Evolutionary conservation across 495 filamentous ascomycete species (phyloP).

Genomic region (Astrothelium subdiscretum): DNA sequence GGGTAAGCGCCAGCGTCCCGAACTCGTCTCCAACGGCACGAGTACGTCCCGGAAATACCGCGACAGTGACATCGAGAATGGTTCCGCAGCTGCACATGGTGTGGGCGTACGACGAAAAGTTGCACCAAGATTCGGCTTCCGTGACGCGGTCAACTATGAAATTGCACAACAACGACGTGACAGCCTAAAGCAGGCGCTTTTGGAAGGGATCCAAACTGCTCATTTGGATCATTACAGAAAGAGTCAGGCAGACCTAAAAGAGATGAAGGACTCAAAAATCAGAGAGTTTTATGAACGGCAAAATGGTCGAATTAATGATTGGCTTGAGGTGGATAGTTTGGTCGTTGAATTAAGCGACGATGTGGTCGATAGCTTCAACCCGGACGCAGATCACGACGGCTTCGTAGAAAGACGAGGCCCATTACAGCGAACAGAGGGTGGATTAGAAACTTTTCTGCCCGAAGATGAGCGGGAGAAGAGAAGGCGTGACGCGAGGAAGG

Average conservation of each 20-base stretch:
- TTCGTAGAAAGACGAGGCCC: conserved; percentile 31
- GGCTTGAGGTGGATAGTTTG: conserved; percentile 40
- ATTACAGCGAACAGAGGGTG: conserved; percentile 28
- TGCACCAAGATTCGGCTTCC: conserved; percentile 2
- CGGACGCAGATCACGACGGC: conserved; percentile 40
- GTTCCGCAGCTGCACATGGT: not conserved
- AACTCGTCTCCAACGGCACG: not conserved
- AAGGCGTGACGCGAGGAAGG: conserved; percentile 25
- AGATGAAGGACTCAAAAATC: conserved; percentile 37
- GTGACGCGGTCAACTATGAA: conserved; percentile 3
- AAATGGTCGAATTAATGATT: conserved; percentile 39
- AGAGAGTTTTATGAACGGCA: conserved; percentile 37
- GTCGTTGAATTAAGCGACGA: conserved; percentile 40
- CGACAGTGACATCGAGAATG: not conserved
- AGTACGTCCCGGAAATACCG: not conserved
- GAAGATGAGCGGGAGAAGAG: conserved; percentile 37
- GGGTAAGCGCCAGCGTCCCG: not conserved
- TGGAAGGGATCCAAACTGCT: conserved; percentile 32
- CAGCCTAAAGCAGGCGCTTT: conserved; percentile 34
- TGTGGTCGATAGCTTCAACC: conserved; percentile 41
- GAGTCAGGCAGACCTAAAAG: conserved; percentile 33
- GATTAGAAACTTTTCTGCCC: conserved; percentile 35
- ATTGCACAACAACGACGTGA: conserved; percentile 7
- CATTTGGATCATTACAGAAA: conserved; percentile 34
- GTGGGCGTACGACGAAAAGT: not conserved